Evolutionary conservation across 495 filamentous ascomycete species (phyloP).

Genomic region (Penicillium maclennaniae): DNA sequence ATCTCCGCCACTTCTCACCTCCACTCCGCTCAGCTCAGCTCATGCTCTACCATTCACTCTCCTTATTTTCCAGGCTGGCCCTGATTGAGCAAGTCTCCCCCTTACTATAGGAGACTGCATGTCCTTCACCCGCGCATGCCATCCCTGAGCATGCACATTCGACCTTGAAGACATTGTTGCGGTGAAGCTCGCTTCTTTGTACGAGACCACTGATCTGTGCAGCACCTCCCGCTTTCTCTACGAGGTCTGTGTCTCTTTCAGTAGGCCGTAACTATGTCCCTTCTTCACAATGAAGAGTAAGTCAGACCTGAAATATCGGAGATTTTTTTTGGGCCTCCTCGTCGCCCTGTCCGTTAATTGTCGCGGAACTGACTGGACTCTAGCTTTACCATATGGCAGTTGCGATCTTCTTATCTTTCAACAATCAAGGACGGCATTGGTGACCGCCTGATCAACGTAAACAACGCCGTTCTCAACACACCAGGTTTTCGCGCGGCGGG

Average conservation of each 20-base stretch:
- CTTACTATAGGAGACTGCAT: conserved; percentile 2
- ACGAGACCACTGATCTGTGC: conserved; percentile 3
- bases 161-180: conserved; percentile 1
- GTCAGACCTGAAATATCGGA: conserved; percentile 21
- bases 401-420: conserved; percentile 87
- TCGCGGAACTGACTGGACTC: conserved; percentile 16
- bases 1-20: conserved; percentile 3
- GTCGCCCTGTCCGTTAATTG: not conserved
- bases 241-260: not conserved
- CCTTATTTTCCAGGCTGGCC: conserved; percentile 35
- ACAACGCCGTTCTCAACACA: conserved; percentile 83
- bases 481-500: conserved; percentile 94
- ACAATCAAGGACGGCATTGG: conserved; percentile 92
- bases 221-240: not conserved
- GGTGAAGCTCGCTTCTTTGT: not conserved
- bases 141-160: conserved; percentile 14
- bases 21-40: conserved; percentile 10
- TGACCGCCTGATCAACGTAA: conserved; percentile 89
- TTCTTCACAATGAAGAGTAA: conserved; percentile 96
- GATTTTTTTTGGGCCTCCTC: not conserved
- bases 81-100: conserved; percentile 23
- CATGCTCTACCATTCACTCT: conserved; percentile 7
- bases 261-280: conserved; percentile 62
- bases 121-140: conserved; percentile 8
- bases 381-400: conserved; percentile 89